Evolutionary conservation across 306 rosid genomes (phyloP), one percentile per base, ranked within the genome.

Genomic region (Fragaria ananassa): DNA sequence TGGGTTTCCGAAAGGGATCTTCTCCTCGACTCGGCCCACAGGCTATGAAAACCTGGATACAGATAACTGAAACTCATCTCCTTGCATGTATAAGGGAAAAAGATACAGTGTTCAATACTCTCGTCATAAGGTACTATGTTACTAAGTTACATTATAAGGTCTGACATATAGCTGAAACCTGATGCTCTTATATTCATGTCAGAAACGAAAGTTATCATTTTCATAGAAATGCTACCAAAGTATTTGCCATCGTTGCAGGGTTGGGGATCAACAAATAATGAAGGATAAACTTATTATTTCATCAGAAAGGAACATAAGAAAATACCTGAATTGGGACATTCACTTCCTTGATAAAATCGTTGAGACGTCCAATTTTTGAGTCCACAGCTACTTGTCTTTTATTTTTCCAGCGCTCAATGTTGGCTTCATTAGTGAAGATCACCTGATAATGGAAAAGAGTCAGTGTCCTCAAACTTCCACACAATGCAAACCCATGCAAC

Each of bases 371-470:
- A 72, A 92, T 76, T 87, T 95, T 95, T 66, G 97, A 92, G 89
- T 95, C 97, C 78, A 95, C 96, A 0, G 98, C 97, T 18, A 35
- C 84, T 79, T 95, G 98, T 82, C 98, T 90, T 86, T 83, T 88
- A 3, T 95, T 92, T 78, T 89, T 95, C 97, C 97, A 92, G 74
- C 96, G 93, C 69, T 95, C 98, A 68, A 95, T 95, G 85, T 95
- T 95, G 80, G 97, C 83, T 86, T 95, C 98, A 72, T 95, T 95
- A 41, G 98, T 95, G 78, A 92, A 95, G 79, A 95, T 88, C 75
- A 95, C 98, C 98, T 95, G 74, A 63, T 41, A 12, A 72, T 65
- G 49, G 63, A 81, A 53, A 29, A 72, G 46, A 56, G 49, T 10
- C 69, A 27, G 31, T 9, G 49, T 17, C 41, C 15, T 47, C 27